Base-by-base conservation (phyloP, 108 stramenopile species). In the Fistulifera pelliculosa region DNA sequence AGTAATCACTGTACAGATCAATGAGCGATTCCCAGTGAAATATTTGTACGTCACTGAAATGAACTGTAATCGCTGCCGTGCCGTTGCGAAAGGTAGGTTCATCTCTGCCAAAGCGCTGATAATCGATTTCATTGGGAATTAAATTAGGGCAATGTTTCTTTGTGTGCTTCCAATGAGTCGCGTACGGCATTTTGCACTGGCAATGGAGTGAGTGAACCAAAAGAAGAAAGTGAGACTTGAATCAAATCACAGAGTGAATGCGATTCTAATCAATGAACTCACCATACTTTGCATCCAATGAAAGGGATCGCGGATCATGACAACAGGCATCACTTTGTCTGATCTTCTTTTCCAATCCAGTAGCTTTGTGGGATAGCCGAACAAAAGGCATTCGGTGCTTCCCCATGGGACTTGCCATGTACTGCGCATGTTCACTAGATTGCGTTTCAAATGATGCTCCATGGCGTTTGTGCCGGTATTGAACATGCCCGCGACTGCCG, bases 401-500 rank as follows among this genome's bases (percentile, higher is more conserved):
- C 91, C 87, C 85, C 85, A 91, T 0, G 75, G 75, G 16, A 80
- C 85, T 61, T 85, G 77, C 60, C 56, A 64, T 10, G 44, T 21
- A 45, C 44, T 45, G 5, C 21, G 16, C 44, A 45, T 26, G 6
- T 52, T 5, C 16, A 45, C 44, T 19, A 45, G 6, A 45, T 45
- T 45, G 19, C 11, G 16, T 17, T 21, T 17, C 11, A 45, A 45
- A 45, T 45, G 44, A 45, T 60, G 47, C 10, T 22, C 58, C 16
- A 94, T 44, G 10, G 85, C 54, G 53, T 94, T 94, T 47, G 93
- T 94, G 2, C 93, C 93, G 0, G 93, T 86, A 56, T 87, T 88
- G 71, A 94, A 94, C 27, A 89, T 45, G 12, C 90, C 88, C 0
- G 80, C 79, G 0, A 60, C 61, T n/a, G 47, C 62, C 19, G 62